A percentile compares a stretch with the other conserved stretches of the same genome.
phyloP scores from a whole-genome alignment of 768 basidiomycete species.

The Auriscalpium microsporum region DNA sequence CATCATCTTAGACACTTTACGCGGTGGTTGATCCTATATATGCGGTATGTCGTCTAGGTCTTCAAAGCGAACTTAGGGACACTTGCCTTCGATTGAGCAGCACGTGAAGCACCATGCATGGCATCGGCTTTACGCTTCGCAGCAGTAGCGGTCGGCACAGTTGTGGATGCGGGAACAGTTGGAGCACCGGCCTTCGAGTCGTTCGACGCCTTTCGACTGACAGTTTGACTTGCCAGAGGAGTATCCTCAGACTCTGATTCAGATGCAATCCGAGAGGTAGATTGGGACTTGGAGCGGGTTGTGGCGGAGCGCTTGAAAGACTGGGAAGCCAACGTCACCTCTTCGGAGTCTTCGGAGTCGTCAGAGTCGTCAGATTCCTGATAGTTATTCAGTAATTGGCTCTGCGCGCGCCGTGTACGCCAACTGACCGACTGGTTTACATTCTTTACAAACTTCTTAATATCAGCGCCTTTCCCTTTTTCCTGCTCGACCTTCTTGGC shows the following conservation, averaged over 20 bases:
- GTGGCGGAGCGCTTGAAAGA: background rate
- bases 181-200: background rate
- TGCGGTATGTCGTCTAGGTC: background rate
- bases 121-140: background rate
- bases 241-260: constrained; percentile 1
- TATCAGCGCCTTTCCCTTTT: background rate
- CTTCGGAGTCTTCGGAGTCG: constrained; percentile 6
- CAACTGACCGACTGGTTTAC: background rate
- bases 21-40: background rate
- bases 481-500: background rate
- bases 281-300: background rate
- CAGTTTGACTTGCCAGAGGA: background rate
- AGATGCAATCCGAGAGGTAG: background rate
- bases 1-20: background rate
- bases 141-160: background rate
- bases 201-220: background rate
- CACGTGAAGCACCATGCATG: background rate
- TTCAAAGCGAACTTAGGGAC: background rate
- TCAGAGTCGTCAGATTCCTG: background rate
- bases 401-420: no score
- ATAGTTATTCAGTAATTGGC: no score
- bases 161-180: background rate
- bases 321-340: background rate
- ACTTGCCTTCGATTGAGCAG: background rate
- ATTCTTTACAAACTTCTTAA: background rate